Conservation (phyloP, 2,329 filamentous ascomycete species). For the Sporothrix variecibatus region DNA sequence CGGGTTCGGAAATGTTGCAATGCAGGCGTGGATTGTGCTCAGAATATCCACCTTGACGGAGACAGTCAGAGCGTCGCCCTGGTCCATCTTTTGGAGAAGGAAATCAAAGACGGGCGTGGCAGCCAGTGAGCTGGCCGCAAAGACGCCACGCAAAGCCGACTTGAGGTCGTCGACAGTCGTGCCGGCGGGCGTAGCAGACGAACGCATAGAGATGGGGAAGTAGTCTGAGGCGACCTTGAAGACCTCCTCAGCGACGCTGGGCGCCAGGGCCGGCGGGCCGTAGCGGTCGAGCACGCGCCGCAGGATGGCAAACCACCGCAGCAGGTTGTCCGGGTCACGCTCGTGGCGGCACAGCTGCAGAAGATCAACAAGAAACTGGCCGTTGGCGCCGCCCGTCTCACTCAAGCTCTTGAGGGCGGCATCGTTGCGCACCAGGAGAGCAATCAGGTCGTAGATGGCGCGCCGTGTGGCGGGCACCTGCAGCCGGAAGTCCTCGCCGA, state of each 20-base stretch:
- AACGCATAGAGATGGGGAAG: constrained; percentile 60
- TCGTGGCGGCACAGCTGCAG: constrained; percentile 56
- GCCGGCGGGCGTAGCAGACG: constrained; percentile 50
- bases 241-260: constrained; percentile 51
- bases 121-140: constrained; percentile 52
- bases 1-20: constrained; percentile 51
- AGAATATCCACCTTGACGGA: constrained; percentile 62
- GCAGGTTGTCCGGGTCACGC: constrained; percentile 58
- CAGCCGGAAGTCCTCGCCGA: constrained; percentile 59
- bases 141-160: constrained; percentile 54
- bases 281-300: constrained; percentile 49
- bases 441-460: constrained; percentile 54
- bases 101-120: constrained; percentile 54
- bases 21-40: constrained; percentile 56
- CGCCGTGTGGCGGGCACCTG: constrained; percentile 55
- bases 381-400: constrained; percentile 45
- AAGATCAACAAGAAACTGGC: constrained; percentile 52
- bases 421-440: constrained; percentile 45
- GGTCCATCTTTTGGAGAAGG: constrained; percentile 58
- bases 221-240: constrained; percentile 61
- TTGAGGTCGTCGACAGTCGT: constrained; percentile 61
- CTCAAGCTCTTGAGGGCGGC: constrained; percentile 41
- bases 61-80: constrained; percentile 59
- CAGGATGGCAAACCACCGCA: constrained; percentile 59
- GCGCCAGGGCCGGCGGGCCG: constrained; percentile 38